These are phyloP conservation scores for Brassica juncea DNA, from an alignment of 345 rosid genomes.

Conservation along the genomic window DNA sequence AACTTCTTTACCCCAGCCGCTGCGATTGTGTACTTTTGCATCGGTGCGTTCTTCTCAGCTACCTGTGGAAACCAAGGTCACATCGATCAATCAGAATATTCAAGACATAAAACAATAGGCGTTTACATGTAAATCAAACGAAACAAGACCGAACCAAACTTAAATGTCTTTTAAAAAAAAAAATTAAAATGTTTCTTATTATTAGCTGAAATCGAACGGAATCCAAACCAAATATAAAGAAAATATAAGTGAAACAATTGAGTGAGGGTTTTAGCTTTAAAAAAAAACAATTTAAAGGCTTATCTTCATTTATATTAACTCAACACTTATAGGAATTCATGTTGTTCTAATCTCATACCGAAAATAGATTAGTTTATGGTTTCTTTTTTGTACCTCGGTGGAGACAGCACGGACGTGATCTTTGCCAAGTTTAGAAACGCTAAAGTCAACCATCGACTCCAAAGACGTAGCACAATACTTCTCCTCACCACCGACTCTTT, in stretches of 20 bases:
- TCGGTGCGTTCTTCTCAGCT: slow-evolving; percentile 34
- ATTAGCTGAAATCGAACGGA: not conserved
- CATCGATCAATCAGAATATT: not conserved
- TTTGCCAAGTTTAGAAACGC: slow-evolving; percentile 68
- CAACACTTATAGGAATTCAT: no score
- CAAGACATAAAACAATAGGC: not conserved
- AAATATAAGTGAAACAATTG: not conserved
- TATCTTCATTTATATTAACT: no score
- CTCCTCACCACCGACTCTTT: slow-evolving; percentile 68
- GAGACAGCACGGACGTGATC: slow-evolving; percentile 50
- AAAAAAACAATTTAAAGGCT: no score
- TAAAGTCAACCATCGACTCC: slow-evolving; percentile 81
- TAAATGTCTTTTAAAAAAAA: not conserved
- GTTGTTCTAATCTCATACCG: not conserved
- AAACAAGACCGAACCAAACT: not conserved
- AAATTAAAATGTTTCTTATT: not conserved
- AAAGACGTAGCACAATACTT: slow-evolving; percentile 79
- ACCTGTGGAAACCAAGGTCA: slow-evolving; percentile 20
- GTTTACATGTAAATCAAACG: not conserved
- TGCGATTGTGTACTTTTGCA: slow-evolving; percentile 53
- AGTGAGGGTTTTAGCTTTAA: no score
- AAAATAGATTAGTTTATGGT: not conserved
- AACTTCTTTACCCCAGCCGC: slow-evolving; percentile 49
- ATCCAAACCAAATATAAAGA: not conserved
- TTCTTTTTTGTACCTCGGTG: slow-evolving; percentile 52